Evolutionary conservation across 1,284 basidiomycete genomes (phyloP).

Genomic region (Ganoderma boninense): DNA sequence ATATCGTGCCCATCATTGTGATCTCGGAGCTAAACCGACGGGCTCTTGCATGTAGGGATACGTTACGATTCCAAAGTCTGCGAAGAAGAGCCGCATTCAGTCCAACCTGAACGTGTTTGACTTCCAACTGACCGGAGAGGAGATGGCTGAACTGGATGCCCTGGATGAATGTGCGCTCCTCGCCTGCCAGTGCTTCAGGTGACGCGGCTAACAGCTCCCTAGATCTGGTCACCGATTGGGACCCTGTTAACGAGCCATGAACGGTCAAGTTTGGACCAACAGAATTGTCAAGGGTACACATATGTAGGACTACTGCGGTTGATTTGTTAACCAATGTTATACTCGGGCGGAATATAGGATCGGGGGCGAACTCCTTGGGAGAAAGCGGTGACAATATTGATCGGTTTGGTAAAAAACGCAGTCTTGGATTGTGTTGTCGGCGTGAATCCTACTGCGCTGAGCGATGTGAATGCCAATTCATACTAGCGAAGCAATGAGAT

Average conservation of each 20-base stretch:
- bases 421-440: slow-evolving; percentile 12
- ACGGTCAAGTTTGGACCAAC: slow-evolving; percentile 6
- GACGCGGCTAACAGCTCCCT: not conserved
- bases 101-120: slow-evolving; percentile 68
- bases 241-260: slow-evolving; percentile 52
- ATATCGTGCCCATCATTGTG: not conserved
- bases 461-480: slow-evolving; percentile 26
- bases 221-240: slow-evolving; percentile 63
- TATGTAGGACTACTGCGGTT: not conserved
- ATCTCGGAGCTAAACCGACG: not conserved
- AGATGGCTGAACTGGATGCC: slow-evolving; percentile 58
- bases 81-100: slow-evolving; percentile 59
- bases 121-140: slow-evolving; percentile 61
- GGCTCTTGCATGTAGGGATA: slow-evolving; percentile 49
- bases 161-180: slow-evolving; percentile 60
- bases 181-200: not conserved
- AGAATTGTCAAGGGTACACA: not conserved
- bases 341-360: slow-evolving; percentile 26
- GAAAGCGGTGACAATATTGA: slow-evolving; percentile 34
- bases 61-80: slow-evolving; percentile 69
- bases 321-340: slow-evolving; percentile 5
- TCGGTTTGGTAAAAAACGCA: slow-evolving; percentile 25
- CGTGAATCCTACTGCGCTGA: slow-evolving; percentile 33
- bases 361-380: slow-evolving; percentile 28
- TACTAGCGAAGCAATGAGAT: slow-evolving; percentile 24